Percentiles rank a stretch among this genome's conserved stretches.
Conservation (phyloP, 441 rosid genomes). For the Bruguiera hainesii region DNA sequence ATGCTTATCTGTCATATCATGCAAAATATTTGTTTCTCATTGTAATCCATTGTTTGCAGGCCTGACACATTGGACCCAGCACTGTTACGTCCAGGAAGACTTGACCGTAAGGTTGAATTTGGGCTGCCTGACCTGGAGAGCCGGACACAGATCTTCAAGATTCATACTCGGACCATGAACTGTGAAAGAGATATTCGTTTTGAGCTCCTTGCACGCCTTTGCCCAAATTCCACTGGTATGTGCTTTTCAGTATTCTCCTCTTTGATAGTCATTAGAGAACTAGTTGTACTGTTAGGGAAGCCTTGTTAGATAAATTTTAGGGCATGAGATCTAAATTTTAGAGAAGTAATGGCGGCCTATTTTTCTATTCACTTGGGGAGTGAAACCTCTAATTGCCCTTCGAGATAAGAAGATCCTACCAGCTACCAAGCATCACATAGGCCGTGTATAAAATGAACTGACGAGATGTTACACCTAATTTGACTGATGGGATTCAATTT, state of each 20-base stretch:
- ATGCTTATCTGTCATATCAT: neutral
- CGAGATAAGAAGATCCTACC: no score
- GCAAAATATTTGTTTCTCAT: neutral
- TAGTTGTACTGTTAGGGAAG: no score
- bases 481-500: no score
- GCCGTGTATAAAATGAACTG: no score
- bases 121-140: constrained; percentile 89
- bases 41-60: constrained; percentile 34
- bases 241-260: neutral
- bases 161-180: constrained; percentile 89
- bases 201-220: constrained; percentile 86
- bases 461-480: no score
- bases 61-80: constrained; percentile 93
- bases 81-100: constrained; percentile 77
- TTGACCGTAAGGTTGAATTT: constrained; percentile 90
- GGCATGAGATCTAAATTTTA: no score
- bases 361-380: no score
- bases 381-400: no score
- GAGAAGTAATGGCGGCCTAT: no score
- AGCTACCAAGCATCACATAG: no score
- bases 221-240: constrained; percentile 86
- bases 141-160: constrained; percentile 84
- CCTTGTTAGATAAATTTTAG: no score
- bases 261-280: no score
- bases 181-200: constrained; percentile 79